Percentiles rank a stretch among this genome's conserved stretches.
phyloP scores from a whole-genome alignment of 306 rosid species.

The Citrullus colocynthis region DNA sequence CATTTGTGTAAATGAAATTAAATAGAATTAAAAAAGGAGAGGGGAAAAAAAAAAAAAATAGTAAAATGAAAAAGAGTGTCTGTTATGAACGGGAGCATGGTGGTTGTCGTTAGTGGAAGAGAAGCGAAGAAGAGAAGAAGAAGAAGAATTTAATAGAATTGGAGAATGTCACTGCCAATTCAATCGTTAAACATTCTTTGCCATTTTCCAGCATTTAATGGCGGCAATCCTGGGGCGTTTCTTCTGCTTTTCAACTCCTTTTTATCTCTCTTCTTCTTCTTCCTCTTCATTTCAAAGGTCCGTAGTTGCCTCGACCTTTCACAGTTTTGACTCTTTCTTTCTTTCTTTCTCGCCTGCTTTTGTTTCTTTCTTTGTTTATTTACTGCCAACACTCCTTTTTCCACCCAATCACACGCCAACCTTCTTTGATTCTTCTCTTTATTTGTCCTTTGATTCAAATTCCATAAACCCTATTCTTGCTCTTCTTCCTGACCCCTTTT shows the following conservation, averaged over 20 bases:
- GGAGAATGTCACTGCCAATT: background rate
- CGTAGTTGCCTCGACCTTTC: background rate
- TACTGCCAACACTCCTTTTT: background rate
- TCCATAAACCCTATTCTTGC: background rate
- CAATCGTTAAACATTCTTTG: slow-evolving; percentile 6
- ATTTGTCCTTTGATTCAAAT: too few relatives aligned
- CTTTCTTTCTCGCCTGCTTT: background rate
- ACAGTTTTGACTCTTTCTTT: background rate
- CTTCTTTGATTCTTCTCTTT: background rate
- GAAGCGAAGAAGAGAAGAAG: background rate
- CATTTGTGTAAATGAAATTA: background rate
- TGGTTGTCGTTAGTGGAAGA: background rate
- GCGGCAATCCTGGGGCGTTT: slow-evolving; percentile 8
- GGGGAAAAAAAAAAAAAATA: background rate
- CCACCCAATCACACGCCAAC: background rate
- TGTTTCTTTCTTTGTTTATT: background rate
- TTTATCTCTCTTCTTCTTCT: background rate
- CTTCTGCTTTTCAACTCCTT: background rate
- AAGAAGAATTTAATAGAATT: slow-evolving; percentile 4
- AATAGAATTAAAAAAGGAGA: background rate
- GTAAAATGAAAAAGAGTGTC: background rate
- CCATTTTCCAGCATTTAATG: slow-evolving; percentile 5
- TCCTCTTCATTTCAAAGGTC: background rate
- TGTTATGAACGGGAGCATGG: slow-evolving; percentile 1
- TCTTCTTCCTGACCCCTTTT: background rate